Base-by-base conservation (phyloP, 176 grass and related monocot species). In the Dactylis glomerata region DNA sequence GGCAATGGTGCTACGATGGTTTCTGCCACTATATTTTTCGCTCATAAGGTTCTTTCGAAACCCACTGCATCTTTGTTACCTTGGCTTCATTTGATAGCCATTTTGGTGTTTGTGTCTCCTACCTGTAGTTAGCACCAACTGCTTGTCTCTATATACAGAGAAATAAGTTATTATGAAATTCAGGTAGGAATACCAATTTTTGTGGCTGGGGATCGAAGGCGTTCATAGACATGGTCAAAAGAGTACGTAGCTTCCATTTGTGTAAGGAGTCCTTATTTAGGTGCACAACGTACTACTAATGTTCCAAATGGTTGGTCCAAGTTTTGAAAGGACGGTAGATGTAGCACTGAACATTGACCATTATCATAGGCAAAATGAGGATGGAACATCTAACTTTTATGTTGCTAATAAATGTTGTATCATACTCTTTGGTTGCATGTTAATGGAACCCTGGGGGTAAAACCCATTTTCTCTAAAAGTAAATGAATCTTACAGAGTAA, bases 11-110 rank as follows among this genome's bases (percentile, higher is more conserved):
- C 96, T 68, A 98, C 91, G 30, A 98, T 93, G 68, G 96, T 98
- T 78, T 98, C 96, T 58, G 96, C 91, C 63, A 92, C 91, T 45
- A 95, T 98, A 91, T 89, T 98, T 87, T 98, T 98, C 72, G 91
- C 96, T 58, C 72, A 94, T 62, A 98, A 98, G 93, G 93, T 95
- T 64, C 30, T 46, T 76, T 51, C 40, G 19, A 40, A 44, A 68
- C 76, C 3, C 24, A 58, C 3, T 5, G 1, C 47, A 70, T 73
- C 12, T 37, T 0, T 65, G 41, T 42, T 84, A 19, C 63, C 70
- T 36, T 73, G 16, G 33, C 22, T 85, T 72, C 1, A 44, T 75
- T 55, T 67, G 3, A 64, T 87, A 51, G 2, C 42, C 64, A 72
- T 63, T 61, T 79, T 10, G n/a, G n/a, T n/a, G n/a, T n/a, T n/a